A percentile compares a stretch with the other conserved stretches of the same genome.
These are phyloP conservation scores for Paraconiothyrium sp. DNA, from an alignment of 2,329 filamentous ascomycete genomes.

Conservation along the genomic window DNA sequence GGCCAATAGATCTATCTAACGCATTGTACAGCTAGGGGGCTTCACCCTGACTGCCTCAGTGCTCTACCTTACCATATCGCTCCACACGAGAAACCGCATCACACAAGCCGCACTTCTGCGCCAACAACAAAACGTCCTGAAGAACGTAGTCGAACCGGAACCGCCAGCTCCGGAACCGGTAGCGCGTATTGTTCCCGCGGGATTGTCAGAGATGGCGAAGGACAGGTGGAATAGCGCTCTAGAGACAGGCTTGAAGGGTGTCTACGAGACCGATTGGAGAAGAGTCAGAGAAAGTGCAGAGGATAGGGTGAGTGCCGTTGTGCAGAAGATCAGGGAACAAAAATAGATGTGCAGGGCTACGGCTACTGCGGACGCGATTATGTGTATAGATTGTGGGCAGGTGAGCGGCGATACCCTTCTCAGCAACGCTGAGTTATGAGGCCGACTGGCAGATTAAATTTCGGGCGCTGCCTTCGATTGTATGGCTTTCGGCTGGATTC, in stretches of 20 bases:
- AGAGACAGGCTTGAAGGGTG: constrained; percentile 53
- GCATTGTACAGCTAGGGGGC: constrained; percentile 56
- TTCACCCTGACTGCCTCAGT: constrained; percentile 59
- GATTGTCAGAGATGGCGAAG: constrained; percentile 58
- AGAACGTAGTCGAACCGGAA: constrained; percentile 55
- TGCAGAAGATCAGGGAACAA: constrained; percentile 46
- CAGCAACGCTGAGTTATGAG: neutral
- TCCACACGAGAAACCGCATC: constrained; percentile 59
- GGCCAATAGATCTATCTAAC: constrained; percentile 13
- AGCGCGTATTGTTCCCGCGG: constrained; percentile 51
- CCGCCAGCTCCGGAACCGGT: constrained; percentile 51
- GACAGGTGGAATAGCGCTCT: constrained; percentile 61
- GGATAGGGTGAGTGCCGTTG: constrained; percentile 48
- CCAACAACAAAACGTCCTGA: constrained; percentile 56
- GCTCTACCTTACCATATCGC: constrained; percentile 50
- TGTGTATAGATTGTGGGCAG: neutral
- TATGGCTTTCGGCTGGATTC: neutral
- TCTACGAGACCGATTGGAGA: constrained; percentile 59
- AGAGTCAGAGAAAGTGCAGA: constrained; percentile 53
- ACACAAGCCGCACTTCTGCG: constrained; percentile 57
- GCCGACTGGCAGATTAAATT: neutral
- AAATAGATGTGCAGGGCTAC: constrained; percentile 29
- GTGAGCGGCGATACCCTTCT: constrained; percentile 13
- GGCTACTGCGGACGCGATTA: neutral
- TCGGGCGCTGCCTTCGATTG: neutral